Conservation (phyloP, 202 grass and related monocot species). For the Zoysia matrella region DNA sequence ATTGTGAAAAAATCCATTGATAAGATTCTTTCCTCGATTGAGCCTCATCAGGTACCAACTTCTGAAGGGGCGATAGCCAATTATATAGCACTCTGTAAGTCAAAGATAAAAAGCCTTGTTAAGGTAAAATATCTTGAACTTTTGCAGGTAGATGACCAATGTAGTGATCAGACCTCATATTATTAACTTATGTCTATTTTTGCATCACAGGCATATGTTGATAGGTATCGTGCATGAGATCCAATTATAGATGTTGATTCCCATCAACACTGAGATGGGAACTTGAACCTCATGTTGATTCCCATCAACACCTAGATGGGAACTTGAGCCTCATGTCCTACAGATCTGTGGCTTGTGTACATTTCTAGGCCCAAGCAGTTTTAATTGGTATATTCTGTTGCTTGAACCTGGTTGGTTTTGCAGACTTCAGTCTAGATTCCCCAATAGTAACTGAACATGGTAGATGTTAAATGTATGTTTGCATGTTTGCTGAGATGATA, state of each 20-base stretch:
- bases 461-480: constrained; percentile 40
- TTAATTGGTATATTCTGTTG: constrained; percentile 43
- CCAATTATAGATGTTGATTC: constrained; percentile 17
- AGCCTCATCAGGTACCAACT: constrained; percentile 58
- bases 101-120: constrained; percentile 71
- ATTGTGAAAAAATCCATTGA: constrained; percentile 66
- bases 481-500: constrained; percentile 32
- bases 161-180: constrained; percentile 19
- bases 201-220: constrained; percentile 62
- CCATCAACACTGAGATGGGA: constrained; percentile 15
- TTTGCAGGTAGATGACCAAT: constrained; percentile 20
- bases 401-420: constrained; percentile 48
- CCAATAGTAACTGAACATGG: constrained; percentile 25
- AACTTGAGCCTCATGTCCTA: constrained; percentile 22
- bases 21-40: constrained; percentile 53
- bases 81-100: constrained; percentile 37
- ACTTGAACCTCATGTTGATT: no score
- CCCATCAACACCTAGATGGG: constrained; percentile 5
- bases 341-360: constrained; percentile 22
- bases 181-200: constrained; percentile 36
- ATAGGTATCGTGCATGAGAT: constrained; percentile 45
- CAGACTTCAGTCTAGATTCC: constrained; percentile 36
- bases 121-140: constrained; percentile 54
- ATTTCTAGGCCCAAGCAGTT: constrained; percentile 27
- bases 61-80: constrained; percentile 48